These are phyloP conservation scores for Endotrypanum monterogeii DNA, from an alignment of 208 protist species.

Conservation along the genomic window DNA sequence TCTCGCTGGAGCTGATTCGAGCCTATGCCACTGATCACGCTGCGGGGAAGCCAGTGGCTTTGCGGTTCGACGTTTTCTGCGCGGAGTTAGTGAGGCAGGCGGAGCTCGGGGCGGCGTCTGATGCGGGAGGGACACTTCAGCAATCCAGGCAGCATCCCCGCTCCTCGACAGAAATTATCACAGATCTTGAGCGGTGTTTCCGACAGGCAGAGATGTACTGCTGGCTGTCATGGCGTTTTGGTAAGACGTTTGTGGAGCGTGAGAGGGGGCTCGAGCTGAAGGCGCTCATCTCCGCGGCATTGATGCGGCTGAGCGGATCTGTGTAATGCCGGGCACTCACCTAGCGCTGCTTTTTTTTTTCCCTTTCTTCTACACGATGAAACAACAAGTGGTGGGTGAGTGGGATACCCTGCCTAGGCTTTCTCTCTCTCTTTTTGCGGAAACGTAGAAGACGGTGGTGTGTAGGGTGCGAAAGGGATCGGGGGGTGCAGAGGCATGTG, in stretches of 20 bases:
- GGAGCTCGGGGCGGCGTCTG: background rate
- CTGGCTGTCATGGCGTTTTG: conserved; percentile 88
- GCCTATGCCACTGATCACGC: conserved; percentile 64
- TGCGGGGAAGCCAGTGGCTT: conserved; percentile 30
- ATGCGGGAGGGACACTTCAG: background rate
- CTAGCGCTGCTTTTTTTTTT: background rate
- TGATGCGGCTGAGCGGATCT: conserved; percentile 21
- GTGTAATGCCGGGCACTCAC: background rate
- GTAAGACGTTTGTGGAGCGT: conserved; percentile 66
- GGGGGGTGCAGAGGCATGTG: background rate
- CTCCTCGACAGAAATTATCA: background rate
- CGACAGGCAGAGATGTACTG: conserved; percentile 78
- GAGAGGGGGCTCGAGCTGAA: conserved; percentile 53
- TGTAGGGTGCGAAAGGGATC: no score
- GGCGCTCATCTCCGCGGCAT: conserved; percentile 30
- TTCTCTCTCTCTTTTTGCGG: background rate
- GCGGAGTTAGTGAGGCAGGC: conserved; percentile 12
- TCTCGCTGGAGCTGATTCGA: conserved; percentile 46
- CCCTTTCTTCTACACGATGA: background rate
- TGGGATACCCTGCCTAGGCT: background rate
- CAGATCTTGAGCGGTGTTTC: conserved; percentile 55
- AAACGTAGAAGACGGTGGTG: background rate
- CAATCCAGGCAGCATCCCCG: background rate
- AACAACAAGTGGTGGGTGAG: background rate
- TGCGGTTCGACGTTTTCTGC: conserved; percentile 48